phyloP scores from a whole-genome alignment of 768 basidiomycete genomes.

The Lactifluus volemus region DNA sequence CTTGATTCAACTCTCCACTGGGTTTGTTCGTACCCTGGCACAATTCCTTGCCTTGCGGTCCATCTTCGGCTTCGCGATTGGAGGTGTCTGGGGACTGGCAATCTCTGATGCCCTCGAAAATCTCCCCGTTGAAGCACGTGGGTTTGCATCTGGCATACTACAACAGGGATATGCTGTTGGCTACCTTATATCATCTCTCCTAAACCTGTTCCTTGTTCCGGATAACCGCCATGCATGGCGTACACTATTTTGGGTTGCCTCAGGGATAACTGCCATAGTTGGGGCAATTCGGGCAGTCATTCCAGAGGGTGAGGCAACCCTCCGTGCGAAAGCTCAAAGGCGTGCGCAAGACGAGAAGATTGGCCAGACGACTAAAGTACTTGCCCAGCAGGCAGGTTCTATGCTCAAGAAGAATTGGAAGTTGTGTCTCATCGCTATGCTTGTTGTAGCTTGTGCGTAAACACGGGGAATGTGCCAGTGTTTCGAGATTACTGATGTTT shows the following conservation, averaged over 20 bases:
- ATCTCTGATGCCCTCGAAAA: slow-evolving; percentile 80
- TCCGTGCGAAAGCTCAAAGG: slow-evolving; percentile 50
- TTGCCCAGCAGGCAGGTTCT: slow-evolving; percentile 57
- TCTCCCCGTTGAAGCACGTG: slow-evolving; percentile 77
- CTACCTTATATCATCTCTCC: slow-evolving; percentile 72
- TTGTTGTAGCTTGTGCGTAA: slow-evolving; percentile 55
- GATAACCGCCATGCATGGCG: slow-evolving; percentile 45
- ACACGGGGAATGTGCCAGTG: not conserved
- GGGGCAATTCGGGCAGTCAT: slow-evolving; percentile 57
- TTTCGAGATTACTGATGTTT: not conserved
- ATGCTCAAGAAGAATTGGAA: slow-evolving; percentile 83
- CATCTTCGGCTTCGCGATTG: slow-evolving; percentile 83
- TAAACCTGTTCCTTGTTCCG: slow-evolving; percentile 59
- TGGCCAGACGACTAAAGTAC: slow-evolving; percentile 50
- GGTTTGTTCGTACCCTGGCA: slow-evolving; percentile 65
- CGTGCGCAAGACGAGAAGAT: slow-evolving; percentile 30
- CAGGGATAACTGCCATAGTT: slow-evolving; percentile 65
- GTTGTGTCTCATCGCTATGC: slow-evolving; percentile 72
- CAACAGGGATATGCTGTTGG: slow-evolving; percentile 91
- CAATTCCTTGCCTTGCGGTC: slow-evolving; percentile 77
- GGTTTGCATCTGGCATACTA: slow-evolving; percentile 76
- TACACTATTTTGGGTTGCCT: slow-evolving; percentile 68
- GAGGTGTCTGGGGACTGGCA: slow-evolving; percentile 81
- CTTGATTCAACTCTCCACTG: slow-evolving; percentile 68
- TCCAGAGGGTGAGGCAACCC: slow-evolving; percentile 72